Base-by-base conservation (phyloP, 208 protist genomes). In the Leishmania major region DNA sequence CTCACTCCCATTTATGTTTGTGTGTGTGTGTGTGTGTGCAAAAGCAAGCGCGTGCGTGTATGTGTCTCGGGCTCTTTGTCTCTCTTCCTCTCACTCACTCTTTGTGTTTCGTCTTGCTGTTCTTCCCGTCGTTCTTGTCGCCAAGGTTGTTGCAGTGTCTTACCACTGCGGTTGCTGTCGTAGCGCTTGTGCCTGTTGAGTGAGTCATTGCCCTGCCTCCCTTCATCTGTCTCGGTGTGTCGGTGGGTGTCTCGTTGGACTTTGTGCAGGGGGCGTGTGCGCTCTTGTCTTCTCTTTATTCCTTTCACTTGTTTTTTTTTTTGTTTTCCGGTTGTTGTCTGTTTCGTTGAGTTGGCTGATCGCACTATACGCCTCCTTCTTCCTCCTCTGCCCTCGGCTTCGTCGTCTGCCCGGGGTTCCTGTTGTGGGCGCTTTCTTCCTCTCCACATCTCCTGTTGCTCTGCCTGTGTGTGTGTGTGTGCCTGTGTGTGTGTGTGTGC, bases 291-390 rank as follows among this genome's bases (percentile, higher is more conserved):
- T 73, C 19, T 53, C 37, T 71, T 53, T 47, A 55, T 79, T 51
- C 72, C 67, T 84, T 49, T 84, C 62, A 6, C 51, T 80, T 40
- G 1, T 40, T 59, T 80, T n/a, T n/a, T n/a, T n/a, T n/a, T n/a
- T n/a, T n/a, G n/a, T 64, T 80, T 79, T 49, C 78, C 31, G 73
- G 55, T 25, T 7, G 31, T 75, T 31, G 51, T 49, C 11, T n/a
- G 62, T 15, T 69, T n/a, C n/a, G 40, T 71, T 62, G 57, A 31
- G 43, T 25, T 25, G 72, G 47, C 51, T 40, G 51, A 77, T 40
- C 31, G 66, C 74, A 73, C 73, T 28, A 28, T 73, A 47, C 62
- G 51, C 43, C 67, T 79, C 55, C 51, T 31, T 17, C 66, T 28
- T 31, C 62, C 62, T 43, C 31, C 53, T 57, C 66, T 43, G 13